Base-by-base conservation (phyloP, 116 monocot genomes). In the Cymodocea nodosa region DNA sequence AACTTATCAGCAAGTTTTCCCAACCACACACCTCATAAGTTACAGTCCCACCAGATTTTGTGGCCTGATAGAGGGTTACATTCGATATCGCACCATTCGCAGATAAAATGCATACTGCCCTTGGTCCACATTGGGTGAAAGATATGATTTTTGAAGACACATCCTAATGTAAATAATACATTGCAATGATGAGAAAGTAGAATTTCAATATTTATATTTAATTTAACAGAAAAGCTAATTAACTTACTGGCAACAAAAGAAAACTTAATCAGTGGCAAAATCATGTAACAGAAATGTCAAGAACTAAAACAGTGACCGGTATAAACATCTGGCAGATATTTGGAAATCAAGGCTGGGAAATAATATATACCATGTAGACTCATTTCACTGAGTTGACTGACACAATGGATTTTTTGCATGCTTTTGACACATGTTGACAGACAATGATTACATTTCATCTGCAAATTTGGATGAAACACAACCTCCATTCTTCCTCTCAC, bases 51-150 rank as follows among this genome's bases (percentile, higher is more conserved):
- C 99, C 93, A 66, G 89, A 99, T 68, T 82, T 89, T 59, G 92
- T 86, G 7, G 99, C 83, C 60, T 92, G 92, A 34, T 89, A 80
- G 72, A 99, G 84, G 37, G 99, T 99, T 4, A 99, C 99, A 79
- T 99, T 92, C 48, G 99, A 99, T 77, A 99, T 92, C 12, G 85
- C 79, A 71, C 99, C 99, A 79, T 89, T 92, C 48, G 99, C 93
- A 23, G 92, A 92, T 52, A 99, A 77, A 68, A 99, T 81, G 75
- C 99, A 99, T 19, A 99, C 67, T 24, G 89, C 99, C 56, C 87
- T 84, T 8, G 87, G 82, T 22, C 99, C 99, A 66, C 89, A 71
- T 64, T 99, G 92, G 69, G 89, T 81, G 74, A 92, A 92, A 62
- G 99, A 82, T 84, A 99, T 92, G 53, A 99, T 89, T 49, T 92